A percentile compares a stretch with the other conserved stretches of the same genome.
phyloP scores from a whole-genome alignment of 805 yeast species.

The Pachysolen tannophilus region DNA sequence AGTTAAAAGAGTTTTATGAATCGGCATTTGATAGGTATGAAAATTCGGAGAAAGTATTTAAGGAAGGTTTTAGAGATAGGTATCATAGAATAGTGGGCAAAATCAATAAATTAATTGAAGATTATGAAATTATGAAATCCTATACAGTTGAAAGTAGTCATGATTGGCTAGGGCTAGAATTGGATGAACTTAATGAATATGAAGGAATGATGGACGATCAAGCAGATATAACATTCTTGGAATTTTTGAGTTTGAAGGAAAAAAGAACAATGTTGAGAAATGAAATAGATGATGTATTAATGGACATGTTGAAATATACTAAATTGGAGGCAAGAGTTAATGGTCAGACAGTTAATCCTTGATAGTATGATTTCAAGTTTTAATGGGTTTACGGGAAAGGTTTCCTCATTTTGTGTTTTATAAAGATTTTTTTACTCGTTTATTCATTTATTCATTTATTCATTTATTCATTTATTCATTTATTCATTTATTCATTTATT shows the following conservation, averaged over 20 bases:
- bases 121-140: not conserved
- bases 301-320: constrained; percentile 2
- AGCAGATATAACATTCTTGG: not conserved
- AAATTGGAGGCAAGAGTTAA: constrained; percentile 4
- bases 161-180: not conserved
- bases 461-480: not conserved
- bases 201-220: no score
- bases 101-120: not conserved
- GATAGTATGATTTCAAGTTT: no score
- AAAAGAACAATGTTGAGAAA: constrained; percentile 2
- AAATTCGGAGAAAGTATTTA: constrained; percentile 3
- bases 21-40: not conserved
- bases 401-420: not conserved
- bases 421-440: no score
- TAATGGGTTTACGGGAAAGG: no score
- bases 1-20: not conserved
- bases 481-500: not conserved
- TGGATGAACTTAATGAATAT: not conserved
- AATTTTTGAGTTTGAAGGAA: not conserved
- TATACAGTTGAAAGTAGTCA: no score
- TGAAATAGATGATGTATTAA: constrained; percentile 4
- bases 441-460: not conserved
- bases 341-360: no score
- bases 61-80: constrained; percentile 3
- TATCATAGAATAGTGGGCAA: not conserved